Conservation (phyloP, 305 asterid species). For the Solanum hybrid region DNA sequence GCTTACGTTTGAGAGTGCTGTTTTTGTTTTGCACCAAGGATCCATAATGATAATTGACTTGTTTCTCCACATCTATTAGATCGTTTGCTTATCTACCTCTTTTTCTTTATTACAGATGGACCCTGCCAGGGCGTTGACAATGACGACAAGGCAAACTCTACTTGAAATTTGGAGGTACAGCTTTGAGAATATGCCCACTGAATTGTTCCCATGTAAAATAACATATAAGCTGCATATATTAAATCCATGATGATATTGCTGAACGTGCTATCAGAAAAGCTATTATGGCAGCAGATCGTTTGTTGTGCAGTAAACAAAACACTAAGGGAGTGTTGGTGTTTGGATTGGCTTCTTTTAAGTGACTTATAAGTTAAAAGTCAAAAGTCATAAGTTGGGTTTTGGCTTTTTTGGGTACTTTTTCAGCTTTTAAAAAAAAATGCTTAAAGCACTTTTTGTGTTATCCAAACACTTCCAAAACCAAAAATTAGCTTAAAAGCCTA, state of each 20-base stretch:
- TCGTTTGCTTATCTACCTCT: conserved; percentile 2
- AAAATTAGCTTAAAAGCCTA: background rate
- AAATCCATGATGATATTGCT: background rate
- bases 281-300: background rate
- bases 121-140: conserved; percentile 64
- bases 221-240: background rate
- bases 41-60: background rate
- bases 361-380: background rate
- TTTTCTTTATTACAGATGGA: conserved; percentile 43
- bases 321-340: background rate
- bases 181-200: background rate
- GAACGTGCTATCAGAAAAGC: background rate
- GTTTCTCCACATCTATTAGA: background rate
- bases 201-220: background rate
- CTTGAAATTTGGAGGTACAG: conserved; percentile 82
- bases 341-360: background rate
- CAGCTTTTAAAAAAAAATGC: background rate
- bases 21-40: background rate
- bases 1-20: background rate
- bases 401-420: background rate
- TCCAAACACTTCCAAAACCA: background rate
- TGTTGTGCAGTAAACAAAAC: background rate
- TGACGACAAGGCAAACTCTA: conserved; percentile 82
- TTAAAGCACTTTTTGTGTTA: background rate
- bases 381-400: background rate